These are phyloP conservation scores for Pythium folliculosum DNA, from an alignment of 352 stramenopile genomes.

Conservation along the genomic window DNA sequence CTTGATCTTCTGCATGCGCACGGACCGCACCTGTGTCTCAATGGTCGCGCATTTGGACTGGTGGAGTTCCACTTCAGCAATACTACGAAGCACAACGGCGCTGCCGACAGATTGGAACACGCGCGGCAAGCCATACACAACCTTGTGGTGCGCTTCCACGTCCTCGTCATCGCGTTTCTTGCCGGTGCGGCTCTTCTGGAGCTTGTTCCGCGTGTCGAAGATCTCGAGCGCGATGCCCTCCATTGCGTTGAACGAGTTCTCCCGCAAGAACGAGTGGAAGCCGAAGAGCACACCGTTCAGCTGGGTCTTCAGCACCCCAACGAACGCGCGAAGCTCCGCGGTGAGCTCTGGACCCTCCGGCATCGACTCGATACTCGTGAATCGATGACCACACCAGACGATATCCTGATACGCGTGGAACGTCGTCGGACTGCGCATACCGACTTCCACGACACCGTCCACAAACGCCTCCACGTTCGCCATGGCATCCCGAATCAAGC, in stretches of 20 bases:
- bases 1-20: slow-evolving; percentile 39
- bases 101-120: slow-evolving; percentile 32
- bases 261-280: slow-evolving; percentile 78
- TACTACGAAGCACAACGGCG: slow-evolving; percentile 25
- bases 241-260: slow-evolving; percentile 78
- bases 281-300: slow-evolving; percentile 66
- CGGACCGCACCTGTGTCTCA: slow-evolving; percentile 27
- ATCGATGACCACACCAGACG: slow-evolving; percentile 74
- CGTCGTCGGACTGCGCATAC: slow-evolving; percentile 58
- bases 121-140: slow-evolving; percentile 31
- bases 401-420: slow-evolving; percentile 86
- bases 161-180: slow-evolving; percentile 23
- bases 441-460: slow-evolving; percentile 50
- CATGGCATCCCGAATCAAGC: slow-evolving; percentile 40
- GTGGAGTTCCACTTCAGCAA: slow-evolving; percentile 31
- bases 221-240: slow-evolving; percentile 73
- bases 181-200: slow-evolving; percentile 14
- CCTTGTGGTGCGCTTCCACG: slow-evolving; percentile 19
- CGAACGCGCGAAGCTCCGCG: slow-evolving; percentile 51
- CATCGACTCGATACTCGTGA: slow-evolving; percentile 13
- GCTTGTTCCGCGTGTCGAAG: slow-evolving; percentile 71
- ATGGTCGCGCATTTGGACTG: slow-evolving; percentile 35
- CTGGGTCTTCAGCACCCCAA: slow-evolving; percentile 58
- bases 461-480: slow-evolving; percentile 53
- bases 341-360: slow-evolving; percentile 12